phyloP scores from a whole-genome alignment of 2,329 filamentous ascomycete genomes.

The Cladosporium sp. region DNA sequence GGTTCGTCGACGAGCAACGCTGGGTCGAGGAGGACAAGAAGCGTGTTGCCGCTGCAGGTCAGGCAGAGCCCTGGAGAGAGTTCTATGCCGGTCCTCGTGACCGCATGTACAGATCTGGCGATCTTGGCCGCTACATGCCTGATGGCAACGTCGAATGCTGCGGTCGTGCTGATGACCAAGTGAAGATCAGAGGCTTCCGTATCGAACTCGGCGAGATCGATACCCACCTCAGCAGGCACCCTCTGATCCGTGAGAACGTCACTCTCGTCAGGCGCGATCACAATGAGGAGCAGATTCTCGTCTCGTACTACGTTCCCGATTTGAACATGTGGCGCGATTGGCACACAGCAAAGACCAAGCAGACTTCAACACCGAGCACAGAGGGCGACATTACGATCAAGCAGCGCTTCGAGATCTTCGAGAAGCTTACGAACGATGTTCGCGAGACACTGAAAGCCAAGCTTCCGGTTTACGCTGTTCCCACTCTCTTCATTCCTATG shows the following conservation, averaged over 20 bases:
- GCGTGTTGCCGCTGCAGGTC: conserved; percentile 48
- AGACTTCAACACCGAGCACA: conserved; percentile 21
- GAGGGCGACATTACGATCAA: conserved; percentile 21
- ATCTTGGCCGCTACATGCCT: conserved; percentile 74
- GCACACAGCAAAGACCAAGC: conserved; percentile 52
- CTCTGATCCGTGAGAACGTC: conserved; percentile 78
- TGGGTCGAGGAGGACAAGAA: conserved; percentile 68
- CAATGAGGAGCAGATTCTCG: conserved; percentile 80
- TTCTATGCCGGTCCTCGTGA: conserved; percentile 82
- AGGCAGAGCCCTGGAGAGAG: conserved; percentile 72
- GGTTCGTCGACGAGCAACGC: conserved; percentile 75
- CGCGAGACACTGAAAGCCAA: conserved; percentile 71
- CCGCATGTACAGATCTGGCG: conserved; percentile 82
- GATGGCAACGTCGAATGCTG: conserved; percentile 75
- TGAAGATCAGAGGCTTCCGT: conserved; percentile 94
- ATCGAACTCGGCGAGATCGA: conserved; percentile 96
- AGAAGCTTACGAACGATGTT: conserved; percentile 60
- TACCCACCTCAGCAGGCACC: conserved; percentile 72
- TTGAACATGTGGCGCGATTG: conserved; percentile 71
- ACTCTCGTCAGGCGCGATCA: conserved; percentile 83
- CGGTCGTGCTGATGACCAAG: conserved; percentile 81
- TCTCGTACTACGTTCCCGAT: conserved; percentile 89
- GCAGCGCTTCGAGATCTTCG: conserved; percentile 51
- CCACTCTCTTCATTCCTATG: conserved; percentile 72
- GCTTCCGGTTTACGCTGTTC: conserved; percentile 74